Evolutionary conservation across 2,329 filamentous ascomycete species (phyloP), one percentile per base, ranked within the genome.

Genomic region (Blastomyces parvus): DNA sequence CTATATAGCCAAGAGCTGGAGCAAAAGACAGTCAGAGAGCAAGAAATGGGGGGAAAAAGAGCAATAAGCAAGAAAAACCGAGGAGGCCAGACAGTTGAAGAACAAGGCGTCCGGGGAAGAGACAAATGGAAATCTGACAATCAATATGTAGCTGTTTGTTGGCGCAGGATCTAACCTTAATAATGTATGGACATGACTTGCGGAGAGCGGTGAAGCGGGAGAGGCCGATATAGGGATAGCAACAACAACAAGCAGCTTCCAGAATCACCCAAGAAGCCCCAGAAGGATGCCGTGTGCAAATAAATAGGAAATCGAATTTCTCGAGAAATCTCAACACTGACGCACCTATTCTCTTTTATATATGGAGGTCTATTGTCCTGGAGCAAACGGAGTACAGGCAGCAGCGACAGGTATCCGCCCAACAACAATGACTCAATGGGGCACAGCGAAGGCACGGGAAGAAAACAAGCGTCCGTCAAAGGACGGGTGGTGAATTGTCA

Each of bases 1-100:
- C 55, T 62, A 62, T 57, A 44, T 25, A 62, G 48, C 13, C 33
- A 59, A 25, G 38, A 59, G 27, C 56, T 59, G 38, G 27, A 38
- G 33, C 19, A n/a, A n/a, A n/a, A n/a, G 36, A 44, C 22, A 46
- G 56, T 30, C 40, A 59, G 56, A 33, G 36, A 6, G 14, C 38
- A 59, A 25, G 22, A 2, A 59, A 38, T 36, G n/a, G n/a, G 33
- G 11, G 1, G 33, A 36, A 2, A 36, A 9, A 9, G 8, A 9
- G 14, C 22, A 46, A 14, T 40, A n/a, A 59, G 9, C 19, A 56
- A 33, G 19, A 38, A 56, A 19, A 56, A 38, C 1, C 6, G 17
- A 33, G 25, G 30, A 19, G 40, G 17, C 13, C 36, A 27, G n/a
- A n/a, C 2, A 22, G 22, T 11, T 44, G 33, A 59, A 30, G n/a